Base-by-base conservation (phyloP, 2,329 filamentous ascomycete species). In the Colletotrichum tropicale region DNA sequence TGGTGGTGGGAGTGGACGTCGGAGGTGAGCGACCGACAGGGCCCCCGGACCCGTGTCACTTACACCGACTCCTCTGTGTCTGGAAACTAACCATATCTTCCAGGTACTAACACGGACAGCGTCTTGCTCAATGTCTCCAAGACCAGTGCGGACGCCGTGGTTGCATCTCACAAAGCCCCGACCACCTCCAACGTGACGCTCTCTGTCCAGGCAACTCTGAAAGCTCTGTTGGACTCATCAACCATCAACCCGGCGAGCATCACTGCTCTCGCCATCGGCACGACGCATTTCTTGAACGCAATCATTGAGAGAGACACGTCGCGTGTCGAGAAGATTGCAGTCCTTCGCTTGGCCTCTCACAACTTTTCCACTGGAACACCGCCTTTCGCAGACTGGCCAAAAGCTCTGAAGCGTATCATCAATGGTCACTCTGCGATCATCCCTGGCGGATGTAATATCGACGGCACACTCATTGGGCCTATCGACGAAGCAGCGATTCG, bases 281-380 rank as follows among this genome's bases (percentile, higher is more conserved):
- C 88, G 2, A 91, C 90, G 1, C 89, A 92, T 75, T 92, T 92
- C 78, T 86, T 92, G 78, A 92, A 92, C 75, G 90, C 90, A 10
- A 88, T 92, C 4, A 84, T 92, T 1, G 89, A 91, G 80, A 84
- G 87, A 58, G 89, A 92, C 75, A 83, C 83, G 9, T 79, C 84
- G 2, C 85, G 88, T 3, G 81, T 92, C 4, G 85, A 86, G 16
- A 84, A 81, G 7, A 89, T 92, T 7, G 90, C 89, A 3, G 89
- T 91, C 3, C 78, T 92, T 18, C 86, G 90, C 8, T 85, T 92
- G 7, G 90, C 88, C 58, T 88, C 89, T 0, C 88, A 89, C 0
- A 70, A 76, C 52, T 92, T 89, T 76, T 87, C 88, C 4, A 87
- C 88, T 71, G 86, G 89, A 65, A 85, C 85, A 1, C 87, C 87